Percentiles rank a stretch among this genome's conserved stretches.
phyloP scores from a whole-genome alignment of 2,329 filamentous ascomycete genomes.

The Orbilia javanica region DNA sequence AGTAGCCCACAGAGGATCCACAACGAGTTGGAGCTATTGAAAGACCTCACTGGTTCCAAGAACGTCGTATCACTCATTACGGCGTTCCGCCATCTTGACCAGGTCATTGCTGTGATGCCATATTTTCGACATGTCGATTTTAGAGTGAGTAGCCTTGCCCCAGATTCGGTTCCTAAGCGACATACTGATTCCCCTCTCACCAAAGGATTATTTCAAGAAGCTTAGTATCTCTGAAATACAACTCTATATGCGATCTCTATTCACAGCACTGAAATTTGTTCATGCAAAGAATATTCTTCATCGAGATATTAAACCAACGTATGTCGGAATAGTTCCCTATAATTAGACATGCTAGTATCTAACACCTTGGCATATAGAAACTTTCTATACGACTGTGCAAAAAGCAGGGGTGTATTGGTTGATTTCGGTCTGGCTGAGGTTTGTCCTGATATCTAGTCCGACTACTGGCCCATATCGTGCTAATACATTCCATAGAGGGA shows the following conservation, averaged over 20 bases:
- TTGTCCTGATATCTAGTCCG: constrained; percentile 20
- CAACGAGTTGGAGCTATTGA: constrained; percentile 93
- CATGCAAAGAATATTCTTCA: constrained; percentile 89
- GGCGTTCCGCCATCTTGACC: constrained; percentile 92
- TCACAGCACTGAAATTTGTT: constrained; percentile 84
- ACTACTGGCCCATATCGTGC: background rate
- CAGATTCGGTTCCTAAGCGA: background rate
- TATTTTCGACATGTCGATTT: constrained; percentile 98
- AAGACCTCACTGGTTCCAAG: constrained; percentile 83
- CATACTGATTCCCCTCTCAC: background rate
- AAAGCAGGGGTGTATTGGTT: constrained; percentile 89
- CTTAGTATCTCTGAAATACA: constrained; percentile 89
- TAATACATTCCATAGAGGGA: constrained; percentile 37
- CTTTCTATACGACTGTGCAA: constrained; percentile 88
- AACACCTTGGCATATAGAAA: constrained; percentile 69
- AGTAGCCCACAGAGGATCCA: constrained; percentile 92
- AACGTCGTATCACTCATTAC: constrained; percentile 96
- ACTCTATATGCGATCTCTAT: constrained; percentile 88
- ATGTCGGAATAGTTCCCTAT: constrained; percentile 59
- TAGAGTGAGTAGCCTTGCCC: constrained; percentile 66
- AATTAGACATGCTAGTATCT: background rate
- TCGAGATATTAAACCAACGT: constrained; percentile 94
- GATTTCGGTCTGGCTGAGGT: constrained; percentile 96
- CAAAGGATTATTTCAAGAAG: constrained; percentile 83
- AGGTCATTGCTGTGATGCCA: constrained; percentile 92